A percentile compares a stretch with the other conserved stretches of the same genome.
Evolutionary conservation across 1,139 yeast species (phyloP).

Genomic region (Protomyces lactucae-debilis): DNA sequence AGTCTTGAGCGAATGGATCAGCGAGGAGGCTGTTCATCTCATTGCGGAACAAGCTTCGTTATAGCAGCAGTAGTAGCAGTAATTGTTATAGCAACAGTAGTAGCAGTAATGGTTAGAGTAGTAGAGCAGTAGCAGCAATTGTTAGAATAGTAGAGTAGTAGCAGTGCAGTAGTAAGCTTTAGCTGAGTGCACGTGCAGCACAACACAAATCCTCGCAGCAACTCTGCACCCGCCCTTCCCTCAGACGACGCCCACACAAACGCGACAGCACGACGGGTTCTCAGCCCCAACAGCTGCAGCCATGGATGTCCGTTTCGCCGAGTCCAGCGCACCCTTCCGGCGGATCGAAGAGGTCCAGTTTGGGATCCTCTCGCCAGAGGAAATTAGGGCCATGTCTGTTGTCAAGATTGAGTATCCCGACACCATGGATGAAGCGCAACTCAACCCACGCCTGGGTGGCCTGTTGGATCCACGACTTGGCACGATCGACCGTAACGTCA

Average conservation of each 20-base stretch:
- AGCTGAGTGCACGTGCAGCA: neutral
- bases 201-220: neutral
- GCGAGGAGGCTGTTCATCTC: conserved; percentile 75
- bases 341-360: conserved; percentile 62
- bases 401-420: conserved; percentile 61
- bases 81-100: neutral
- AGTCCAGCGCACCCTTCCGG: conserved; percentile 26
- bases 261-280: neutral
- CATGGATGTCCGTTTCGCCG: conserved; percentile 25
- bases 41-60: neutral
- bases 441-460: conserved; percentile 94
- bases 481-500: conserved; percentile 91
- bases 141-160: neutral
- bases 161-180: no score
- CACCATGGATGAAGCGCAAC: conserved; percentile 96
- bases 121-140: neutral
- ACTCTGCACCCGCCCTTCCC: neutral
- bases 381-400: conserved; percentile 47
- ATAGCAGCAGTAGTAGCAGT: neutral
- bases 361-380: conserved; percentile 97
- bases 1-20: conserved; percentile 91
- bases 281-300: neutral
- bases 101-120: neutral
- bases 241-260: neutral
- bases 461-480: conserved; percentile 95